phyloP scores from a whole-genome alignment of 2,329 filamentous ascomycete genomes.

The Colletotrichum sp. region DNA sequence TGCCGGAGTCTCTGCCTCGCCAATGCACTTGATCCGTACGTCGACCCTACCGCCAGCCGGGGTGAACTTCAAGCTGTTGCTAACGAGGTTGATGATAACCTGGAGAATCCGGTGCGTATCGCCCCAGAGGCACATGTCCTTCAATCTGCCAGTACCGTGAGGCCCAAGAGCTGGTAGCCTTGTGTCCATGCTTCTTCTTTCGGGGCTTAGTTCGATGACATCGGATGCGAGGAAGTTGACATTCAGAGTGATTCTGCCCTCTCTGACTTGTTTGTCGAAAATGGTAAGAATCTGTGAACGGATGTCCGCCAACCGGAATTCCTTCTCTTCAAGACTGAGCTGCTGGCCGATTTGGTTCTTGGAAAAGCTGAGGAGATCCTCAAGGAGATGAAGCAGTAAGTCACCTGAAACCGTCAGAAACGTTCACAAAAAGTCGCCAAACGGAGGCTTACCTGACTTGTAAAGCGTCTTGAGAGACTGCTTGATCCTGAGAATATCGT shows the following conservation, averaged over 20 bases:
- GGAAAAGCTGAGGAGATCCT: conserved; percentile 89
- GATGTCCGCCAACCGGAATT: conserved; percentile 85
- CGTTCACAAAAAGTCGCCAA: too few species aligned
- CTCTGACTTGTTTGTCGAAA: conserved; percentile 87
- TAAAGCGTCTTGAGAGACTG: conserved; percentile 87
- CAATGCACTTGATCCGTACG: conserved; percentile 76
- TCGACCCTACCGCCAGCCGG: conserved; percentile 76
- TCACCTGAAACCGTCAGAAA: conserved; percentile 53
- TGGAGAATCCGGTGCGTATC: conserved; percentile 90
- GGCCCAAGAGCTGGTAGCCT: conserved; percentile 66
- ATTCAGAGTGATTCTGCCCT: conserved; percentile 75
- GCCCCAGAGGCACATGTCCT: conserved; percentile 90
- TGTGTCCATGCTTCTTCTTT: conserved; percentile 27
- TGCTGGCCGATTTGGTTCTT: conserved; percentile 94
- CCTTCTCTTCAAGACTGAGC: conserved; percentile 79
- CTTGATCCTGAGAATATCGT: conserved; percentile 78
- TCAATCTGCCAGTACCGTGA: conserved; percentile 69
- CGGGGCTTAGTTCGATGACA: conserved; percentile 21
- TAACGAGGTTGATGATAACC: conserved; percentile 92
- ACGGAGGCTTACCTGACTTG: conserved; percentile 64
- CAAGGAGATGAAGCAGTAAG: conserved; percentile 81
- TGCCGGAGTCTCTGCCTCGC: conserved; percentile 54
- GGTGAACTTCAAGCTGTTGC: conserved; percentile 92
- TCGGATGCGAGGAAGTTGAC: conserved; percentile 71
- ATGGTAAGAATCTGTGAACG: conserved; percentile 83